A percentile compares a stretch with the other conserved stretches of the same genome.
phyloP scores from a whole-genome alignment of 176 grass and related monocot species.

The Hsuehochloa calcarea region DNA sequence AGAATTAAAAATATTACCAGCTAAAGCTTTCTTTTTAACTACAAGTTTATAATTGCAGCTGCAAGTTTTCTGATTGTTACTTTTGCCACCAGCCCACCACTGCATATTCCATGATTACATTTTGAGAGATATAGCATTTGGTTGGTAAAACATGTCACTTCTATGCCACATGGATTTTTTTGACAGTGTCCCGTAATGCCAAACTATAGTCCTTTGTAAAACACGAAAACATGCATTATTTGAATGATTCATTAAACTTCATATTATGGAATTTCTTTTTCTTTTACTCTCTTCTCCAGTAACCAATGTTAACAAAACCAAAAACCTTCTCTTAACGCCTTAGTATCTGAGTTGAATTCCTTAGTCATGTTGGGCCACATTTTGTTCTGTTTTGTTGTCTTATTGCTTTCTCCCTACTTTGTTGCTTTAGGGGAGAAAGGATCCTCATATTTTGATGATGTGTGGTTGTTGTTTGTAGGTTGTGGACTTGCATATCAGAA shows the following conservation, averaged over 20 bases:
- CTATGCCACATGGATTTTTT: slow-evolving; percentile 34
- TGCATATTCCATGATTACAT: neutral
- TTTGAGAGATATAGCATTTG: neutral
- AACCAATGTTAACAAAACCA: neutral
- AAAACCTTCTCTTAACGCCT: neutral
- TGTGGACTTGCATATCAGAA: slow-evolving; percentile 6
- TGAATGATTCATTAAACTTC: slow-evolving; percentile 12
- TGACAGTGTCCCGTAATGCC: slow-evolving; percentile 39
- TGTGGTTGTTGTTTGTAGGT: neutral
- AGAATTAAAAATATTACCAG: neutral
- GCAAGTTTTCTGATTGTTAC: neutral
- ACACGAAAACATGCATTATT: slow-evolving; percentile 21
- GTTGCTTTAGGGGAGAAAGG: slow-evolving; percentile 1
- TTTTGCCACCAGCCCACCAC: neutral
- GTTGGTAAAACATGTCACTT: slow-evolving; percentile 20
- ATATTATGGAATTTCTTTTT: neutral
- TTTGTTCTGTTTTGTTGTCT: neutral
- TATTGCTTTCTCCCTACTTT: neutral
- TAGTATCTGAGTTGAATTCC: slow-evolving; percentile 13
- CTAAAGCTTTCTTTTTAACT: neutral
- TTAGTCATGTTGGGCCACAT: neutral
- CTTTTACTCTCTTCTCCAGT: slow-evolving; percentile 1
- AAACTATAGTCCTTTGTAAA: slow-evolving; percentile 28
- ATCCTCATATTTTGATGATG: neutral
- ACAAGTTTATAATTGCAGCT: neutral